Percentiles rank a stretch among this genome's conserved stretches.
Evolutionary conservation across 257 asterid species (phyloP).

Genomic region (Striga asiatica): DNA sequence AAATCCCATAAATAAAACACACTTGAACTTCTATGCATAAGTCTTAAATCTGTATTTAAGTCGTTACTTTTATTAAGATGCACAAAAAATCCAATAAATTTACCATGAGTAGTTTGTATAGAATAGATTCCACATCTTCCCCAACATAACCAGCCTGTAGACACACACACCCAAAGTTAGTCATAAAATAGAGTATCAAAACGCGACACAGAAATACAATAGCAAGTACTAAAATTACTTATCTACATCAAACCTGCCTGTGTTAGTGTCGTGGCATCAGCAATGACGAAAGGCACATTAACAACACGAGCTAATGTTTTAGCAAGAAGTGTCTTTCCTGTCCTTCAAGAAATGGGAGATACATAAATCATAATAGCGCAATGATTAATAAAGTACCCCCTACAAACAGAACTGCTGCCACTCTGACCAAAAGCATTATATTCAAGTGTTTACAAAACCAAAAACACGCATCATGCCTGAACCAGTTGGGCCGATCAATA

Average conservation of each 20-base stretch:
- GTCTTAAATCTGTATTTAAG: constrained; percentile 6
- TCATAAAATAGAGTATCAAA: not conserved
- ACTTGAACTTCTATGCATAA: not conserved
- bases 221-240: constrained; percentile 11
- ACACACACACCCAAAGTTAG: constrained; percentile 4
- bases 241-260: constrained; percentile 81
- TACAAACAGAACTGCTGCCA: not conserved
- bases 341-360: constrained; percentile 40
- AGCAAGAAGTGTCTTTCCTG: constrained; percentile 98
- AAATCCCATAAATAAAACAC: not conserved
- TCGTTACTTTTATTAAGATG: not conserved
- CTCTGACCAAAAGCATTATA: not conserved
- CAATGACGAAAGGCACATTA: constrained; percentile 83
- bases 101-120: constrained; percentile 76
- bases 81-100: constrained; percentile 15
- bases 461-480: constrained; percentile 50
- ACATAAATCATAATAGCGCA: constrained; percentile 25
- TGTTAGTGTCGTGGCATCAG: constrained; percentile 87
- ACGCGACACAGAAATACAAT: constrained; percentile 4
- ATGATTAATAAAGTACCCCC: constrained; percentile 1
- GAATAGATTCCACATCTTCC: constrained; percentile 87
- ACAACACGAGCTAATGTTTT: constrained; percentile 87
- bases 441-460: constrained; percentile 2
- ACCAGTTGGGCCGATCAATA: constrained; percentile 92
- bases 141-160: constrained; percentile 94